A percentile compares a stretch with the other conserved stretches of the same genome.
phyloP scores from a whole-genome alignment of 805 yeast species.

The Candida quercuum region DNA sequence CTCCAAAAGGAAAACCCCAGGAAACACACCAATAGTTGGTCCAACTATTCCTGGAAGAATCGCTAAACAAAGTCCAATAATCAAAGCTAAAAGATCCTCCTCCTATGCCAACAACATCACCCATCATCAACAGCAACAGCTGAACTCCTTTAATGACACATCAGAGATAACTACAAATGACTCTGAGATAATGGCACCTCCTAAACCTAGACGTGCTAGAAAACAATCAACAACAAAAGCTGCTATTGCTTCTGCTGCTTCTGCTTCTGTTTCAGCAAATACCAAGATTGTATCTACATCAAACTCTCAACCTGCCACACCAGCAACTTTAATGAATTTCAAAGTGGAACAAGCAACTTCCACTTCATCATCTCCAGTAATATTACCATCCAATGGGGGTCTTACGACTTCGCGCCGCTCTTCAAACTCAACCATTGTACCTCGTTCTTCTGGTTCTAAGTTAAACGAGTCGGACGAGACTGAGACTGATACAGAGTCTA shows the following conservation, averaged over 20 bases:
- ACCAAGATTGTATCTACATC: too few relatives aligned
- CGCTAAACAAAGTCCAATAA: slow-evolving; percentile 33
- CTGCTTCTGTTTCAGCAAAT: too few relatives aligned
- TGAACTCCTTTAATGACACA: not conserved
- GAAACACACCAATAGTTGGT: slow-evolving; percentile 32
- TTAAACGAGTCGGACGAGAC: slow-evolving; percentile 10
- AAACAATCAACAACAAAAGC: slow-evolving; percentile 9
- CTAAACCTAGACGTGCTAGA: slow-evolving; percentile 19
- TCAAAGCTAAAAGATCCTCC: slow-evolving; percentile 26
- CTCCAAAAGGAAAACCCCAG: slow-evolving; percentile 34
- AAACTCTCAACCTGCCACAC: slow-evolving; percentile 22
- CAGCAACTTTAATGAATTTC: slow-evolving; percentile 23
- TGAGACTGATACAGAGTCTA: slow-evolving; percentile 6
- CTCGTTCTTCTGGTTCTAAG: not conserved
- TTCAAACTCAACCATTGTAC: slow-evolving; percentile 9
- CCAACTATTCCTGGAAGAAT: slow-evolving; percentile 29
- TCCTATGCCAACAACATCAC: slow-evolving; percentile 13
- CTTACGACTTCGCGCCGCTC: slow-evolving; percentile 11
- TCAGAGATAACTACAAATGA: not conserved
- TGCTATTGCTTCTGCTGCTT: not conserved
- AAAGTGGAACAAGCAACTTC: slow-evolving; percentile 9
- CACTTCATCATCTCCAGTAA: slow-evolving; percentile 15
- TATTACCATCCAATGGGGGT: slow-evolving; percentile 16
- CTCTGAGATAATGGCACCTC: slow-evolving; percentile 16
- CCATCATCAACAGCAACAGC: slow-evolving; percentile 12